Base-by-base conservation (phyloP, 805 yeast species). In the Candida ipomoeae region DNA sequence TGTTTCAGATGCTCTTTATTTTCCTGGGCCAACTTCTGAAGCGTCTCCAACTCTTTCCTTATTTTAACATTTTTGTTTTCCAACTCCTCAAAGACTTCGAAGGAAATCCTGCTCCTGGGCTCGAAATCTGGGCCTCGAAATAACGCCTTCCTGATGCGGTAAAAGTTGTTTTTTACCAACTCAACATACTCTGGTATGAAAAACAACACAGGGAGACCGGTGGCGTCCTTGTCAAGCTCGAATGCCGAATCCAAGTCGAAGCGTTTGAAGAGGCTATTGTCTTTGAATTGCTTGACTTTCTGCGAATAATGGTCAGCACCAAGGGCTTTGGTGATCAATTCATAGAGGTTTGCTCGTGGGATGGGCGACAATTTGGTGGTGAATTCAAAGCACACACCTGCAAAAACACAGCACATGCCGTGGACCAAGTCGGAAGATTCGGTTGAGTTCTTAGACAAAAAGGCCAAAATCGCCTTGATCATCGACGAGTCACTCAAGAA, bases 121-220 rank as follows among this genome's bases (percentile, higher is more conserved):
- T 88, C 95, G 40, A 78, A 64, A 5, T 75, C 69, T 0, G 98
- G 96, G 58, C 83, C 89, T 54, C 83, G 85, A 34, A 82, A 83
- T 34, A 92, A 68, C 0, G 96, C 84, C 41, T 83, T 77, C 54
- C 78, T 79, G 26, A 94, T 80, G 51, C 97, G 75, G 7, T 67
- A 57, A 54, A 78, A 81, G 59, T 89, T 86, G 2, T 86, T 94
- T 54, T 82, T 83, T 40, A 94, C 69, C 46, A 90, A 69, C 3
- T 70, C 71, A 3, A 87, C 82, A 62, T 89, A 89, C 2, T 75
- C 67, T 0, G 78, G 63, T 51, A 84, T 85, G 61, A 94, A 85
- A 59, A 79, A 89, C 1, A 92, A 86, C 51, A 82, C 81, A 0
- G 98, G 99, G 39, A 92, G 75, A 1, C 99, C 99, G 1, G 96